Percentiles rank a stretch among this genome's conserved stretches.
Conservation (phyloP, 345 rosid genomes). For the Bruguiera sexangula region DNA sequence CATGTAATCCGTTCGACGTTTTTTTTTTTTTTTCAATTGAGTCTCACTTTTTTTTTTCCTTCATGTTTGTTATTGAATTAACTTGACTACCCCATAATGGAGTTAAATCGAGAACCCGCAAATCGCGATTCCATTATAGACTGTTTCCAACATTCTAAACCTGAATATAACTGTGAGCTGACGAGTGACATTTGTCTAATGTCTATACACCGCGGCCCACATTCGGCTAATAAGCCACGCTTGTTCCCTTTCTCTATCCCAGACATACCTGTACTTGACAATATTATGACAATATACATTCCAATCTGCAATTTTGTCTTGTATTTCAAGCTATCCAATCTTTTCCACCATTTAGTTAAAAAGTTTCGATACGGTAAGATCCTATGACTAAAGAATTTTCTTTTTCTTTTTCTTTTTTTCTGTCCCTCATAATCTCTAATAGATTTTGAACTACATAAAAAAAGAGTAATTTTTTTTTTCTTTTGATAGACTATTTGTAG, state of each 20-base stretch:
- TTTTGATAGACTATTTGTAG: too few relatives aligned
- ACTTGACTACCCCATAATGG: too few relatives aligned
- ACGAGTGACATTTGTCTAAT: constrained; percentile 16
- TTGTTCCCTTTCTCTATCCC: too few relatives aligned
- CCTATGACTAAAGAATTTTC: neutral
- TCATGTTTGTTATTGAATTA: too few relatives aligned
- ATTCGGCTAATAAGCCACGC: neutral
- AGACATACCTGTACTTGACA: neutral
- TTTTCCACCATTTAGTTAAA: neutral
- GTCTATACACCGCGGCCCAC: neutral
- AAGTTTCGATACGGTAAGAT: neutral
- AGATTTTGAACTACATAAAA: too few relatives aligned
- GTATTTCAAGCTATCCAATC: neutral
- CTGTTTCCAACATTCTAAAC: too few relatives aligned
- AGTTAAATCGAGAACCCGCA: neutral
- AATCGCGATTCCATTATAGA: constrained; percentile 19
- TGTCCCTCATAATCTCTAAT: too few relatives aligned
- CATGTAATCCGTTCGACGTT: too few relatives aligned
- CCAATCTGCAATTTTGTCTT: neutral
- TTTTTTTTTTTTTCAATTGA: too few relatives aligned
- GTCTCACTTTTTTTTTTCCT: too few relatives aligned
- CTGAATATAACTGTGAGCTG: too few relatives aligned
- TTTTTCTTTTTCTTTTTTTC: neutral
- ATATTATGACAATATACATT: neutral
- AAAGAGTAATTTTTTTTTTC: too few relatives aligned